Evolutionary conservation across 2,329 filamentous ascomycete species (phyloP), one percentile per base, ranked within the genome.

Genomic region (Ustulina deusta): DNA sequence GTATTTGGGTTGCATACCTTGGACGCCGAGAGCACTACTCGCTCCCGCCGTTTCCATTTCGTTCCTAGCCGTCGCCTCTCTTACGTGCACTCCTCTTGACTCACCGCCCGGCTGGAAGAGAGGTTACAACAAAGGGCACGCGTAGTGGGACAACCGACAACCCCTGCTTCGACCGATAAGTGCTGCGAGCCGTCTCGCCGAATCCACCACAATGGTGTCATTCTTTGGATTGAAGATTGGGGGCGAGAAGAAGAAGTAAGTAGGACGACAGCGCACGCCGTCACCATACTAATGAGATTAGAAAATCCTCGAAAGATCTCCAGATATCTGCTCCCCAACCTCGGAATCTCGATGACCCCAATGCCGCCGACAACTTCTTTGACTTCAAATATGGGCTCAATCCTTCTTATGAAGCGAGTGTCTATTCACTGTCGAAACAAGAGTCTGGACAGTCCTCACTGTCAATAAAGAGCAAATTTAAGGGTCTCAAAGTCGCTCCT

Each of bases 211-310:
- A 54, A 88, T 89, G 87, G 86, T 88, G 25, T 87, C 87, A 2
- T 86, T 89, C 70, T 87, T 88, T 70, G 86, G 86, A 57, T 78
- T 89, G 74, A 87, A 84, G 75, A 80, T 88, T 67, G 84, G 85
- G 27, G 71, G 68, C 57, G 81, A 82, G 72, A 84, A 86, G 69
- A 87, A 84, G 79, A 88, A 88, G 78, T 84, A 79, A 82, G 85
- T 82, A n/a, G 11, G 38, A 61, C 34, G 40, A 68, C 66, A 63
- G 27, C 46, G 60, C 9, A 29, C 3, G 9, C 29, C 48, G 48
- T 68, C 42, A 66, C 61, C 48, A 60, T 63, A 63, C 70, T 76
- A 67, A 73, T 63, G 48, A 51, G 25, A n/a, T 44, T 68, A 79
- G 78, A 68, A 80, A 79, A 80, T 77, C 68, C 74, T 73, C 61